Evolutionary conservation across 2,329 filamentous ascomycete genomes (phyloP).

Genomic region (Xylariales sp.): DNA sequence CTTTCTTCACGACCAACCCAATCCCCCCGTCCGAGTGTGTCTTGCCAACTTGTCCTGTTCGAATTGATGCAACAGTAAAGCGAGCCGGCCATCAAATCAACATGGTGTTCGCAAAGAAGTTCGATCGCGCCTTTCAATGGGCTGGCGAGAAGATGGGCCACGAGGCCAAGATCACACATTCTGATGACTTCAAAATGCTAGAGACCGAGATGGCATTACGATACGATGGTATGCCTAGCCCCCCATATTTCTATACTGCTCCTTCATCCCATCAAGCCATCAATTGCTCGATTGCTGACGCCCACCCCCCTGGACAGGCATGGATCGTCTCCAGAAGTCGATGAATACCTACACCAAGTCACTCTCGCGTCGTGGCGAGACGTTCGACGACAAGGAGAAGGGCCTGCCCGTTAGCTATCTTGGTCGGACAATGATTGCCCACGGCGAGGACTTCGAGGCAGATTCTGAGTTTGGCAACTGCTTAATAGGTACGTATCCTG

Average conservation of each 20-base stretch:
- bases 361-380: slow-evolving; percentile 83
- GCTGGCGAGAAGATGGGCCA: slow-evolving; percentile 95
- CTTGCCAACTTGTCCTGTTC: neutral
- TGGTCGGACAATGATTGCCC: slow-evolving; percentile 85
- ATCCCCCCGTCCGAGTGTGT: neutral
- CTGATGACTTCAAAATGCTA: slow-evolving; percentile 90
- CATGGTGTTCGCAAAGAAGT: slow-evolving; percentile 80
- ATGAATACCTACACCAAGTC: slow-evolving; percentile 91
- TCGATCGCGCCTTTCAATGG: slow-evolving; percentile 98
- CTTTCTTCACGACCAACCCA: slow-evolving; percentile 2
- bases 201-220: slow-evolving; percentile 91
- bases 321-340: slow-evolving; percentile 88
- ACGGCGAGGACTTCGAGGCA: slow-evolving; percentile 91
- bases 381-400: slow-evolving; percentile 86
- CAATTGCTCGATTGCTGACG: slow-evolving; percentile 19
- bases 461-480: slow-evolving; percentile 93
- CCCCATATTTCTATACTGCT: neutral
- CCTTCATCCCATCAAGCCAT: neutral
- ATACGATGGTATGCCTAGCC: slow-evolving; percentile 76
- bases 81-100: slow-evolving; percentile 42
- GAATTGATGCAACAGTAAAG: slow-evolving; percentile 25
- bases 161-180: slow-evolving; percentile 86
- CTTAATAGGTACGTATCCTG: slow-evolving; percentile 70
- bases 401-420: slow-evolving; percentile 81
- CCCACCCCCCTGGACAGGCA: slow-evolving; percentile 67